Percentiles rank a stretch among this genome's conserved stretches.
phyloP scores from a whole-genome alignment of 495 filamentous ascomycete species.

The Amniculicola lignicola region DNA sequence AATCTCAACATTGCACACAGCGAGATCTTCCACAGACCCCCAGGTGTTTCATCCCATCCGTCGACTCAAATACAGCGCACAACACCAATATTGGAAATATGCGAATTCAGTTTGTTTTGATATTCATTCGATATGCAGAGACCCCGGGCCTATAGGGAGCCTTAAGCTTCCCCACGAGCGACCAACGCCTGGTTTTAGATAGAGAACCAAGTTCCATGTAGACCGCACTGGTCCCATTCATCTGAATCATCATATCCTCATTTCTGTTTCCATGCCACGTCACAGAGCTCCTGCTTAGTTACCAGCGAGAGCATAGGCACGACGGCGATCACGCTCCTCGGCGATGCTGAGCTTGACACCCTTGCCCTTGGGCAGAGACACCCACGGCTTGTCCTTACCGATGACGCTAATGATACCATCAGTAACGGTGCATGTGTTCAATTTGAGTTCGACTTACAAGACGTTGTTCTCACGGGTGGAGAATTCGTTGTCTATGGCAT shows the following conservation, averaged over 20 bases:
- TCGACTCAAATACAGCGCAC: no score
- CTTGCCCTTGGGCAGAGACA: constrained; percentile 98
- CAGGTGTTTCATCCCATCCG: no score
- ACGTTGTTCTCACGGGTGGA: constrained; percentile 98
- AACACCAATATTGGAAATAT: no score
- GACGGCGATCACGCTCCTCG: constrained; percentile 45
- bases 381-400: constrained; percentile 95
- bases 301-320: constrained; percentile 69
- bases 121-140: constrained; percentile 30
- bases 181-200: constrained; percentile 29
- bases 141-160: constrained; percentile 10
- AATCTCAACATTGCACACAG: no score
- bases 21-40: no score
- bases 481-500: constrained; percentile 98
- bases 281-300: constrained; percentile 46
- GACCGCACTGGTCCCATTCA: not conserved
- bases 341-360: constrained; percentile 78
- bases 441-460: constrained; percentile 15
- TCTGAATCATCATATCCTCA: constrained; percentile 6
- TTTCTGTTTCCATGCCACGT: no score
- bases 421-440: not conserved
- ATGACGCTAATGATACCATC: constrained; percentile 69
- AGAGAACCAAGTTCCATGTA: constrained; percentile 8
- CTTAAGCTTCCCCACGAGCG: constrained; percentile 19
- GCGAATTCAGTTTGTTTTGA: constrained; percentile 23